These are phyloP conservation scores for Backusella sp. DNA, from an alignment of 192 early-diverging fungal species.

Conservation along the genomic window DNA sequence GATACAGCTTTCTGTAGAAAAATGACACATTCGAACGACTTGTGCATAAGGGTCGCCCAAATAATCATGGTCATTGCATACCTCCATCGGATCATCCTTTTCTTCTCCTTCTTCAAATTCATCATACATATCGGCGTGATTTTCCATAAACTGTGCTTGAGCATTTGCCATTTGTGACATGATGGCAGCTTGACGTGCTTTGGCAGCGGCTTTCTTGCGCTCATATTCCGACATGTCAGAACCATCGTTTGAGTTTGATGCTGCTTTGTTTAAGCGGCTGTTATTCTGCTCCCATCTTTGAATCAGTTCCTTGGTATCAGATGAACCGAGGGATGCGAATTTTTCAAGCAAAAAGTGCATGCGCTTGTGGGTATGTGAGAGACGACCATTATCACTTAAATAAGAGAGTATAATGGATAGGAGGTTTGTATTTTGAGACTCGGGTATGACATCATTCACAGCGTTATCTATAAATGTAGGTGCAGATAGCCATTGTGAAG, in stretches of 20 bases:
- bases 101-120: slow-evolving; percentile 52
- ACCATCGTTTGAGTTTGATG: neutral
- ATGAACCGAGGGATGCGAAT: slow-evolving; percentile 61
- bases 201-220: slow-evolving; percentile 76
- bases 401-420: slow-evolving; percentile 69
- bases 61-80: slow-evolving; percentile 7
- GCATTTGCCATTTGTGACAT: slow-evolving; percentile 87
- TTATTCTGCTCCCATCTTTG: slow-evolving; percentile 24
- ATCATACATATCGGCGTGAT: slow-evolving; percentile 65
- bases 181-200: slow-evolving; percentile 85
- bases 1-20: slow-evolving; percentile 86
- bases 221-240: slow-evolving; percentile 59
- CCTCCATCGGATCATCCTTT: neutral
- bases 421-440: slow-evolving; percentile 53
- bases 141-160: slow-evolving; percentile 81
- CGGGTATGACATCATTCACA: slow-evolving; percentile 36
- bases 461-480: slow-evolving; percentile 49
- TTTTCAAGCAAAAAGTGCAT: slow-evolving; percentile 66
- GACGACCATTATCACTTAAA: slow-evolving; percentile 56
- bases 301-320: slow-evolving; percentile 39
- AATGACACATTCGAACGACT: slow-evolving; percentile 54
- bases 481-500: neutral
- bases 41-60: slow-evolving; percentile 25
- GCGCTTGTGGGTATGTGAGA: slow-evolving; percentile 75
- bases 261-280: neutral